Base-by-base conservation (phyloP, 106 monocot genomes). In the Allium sativum region DNA sequence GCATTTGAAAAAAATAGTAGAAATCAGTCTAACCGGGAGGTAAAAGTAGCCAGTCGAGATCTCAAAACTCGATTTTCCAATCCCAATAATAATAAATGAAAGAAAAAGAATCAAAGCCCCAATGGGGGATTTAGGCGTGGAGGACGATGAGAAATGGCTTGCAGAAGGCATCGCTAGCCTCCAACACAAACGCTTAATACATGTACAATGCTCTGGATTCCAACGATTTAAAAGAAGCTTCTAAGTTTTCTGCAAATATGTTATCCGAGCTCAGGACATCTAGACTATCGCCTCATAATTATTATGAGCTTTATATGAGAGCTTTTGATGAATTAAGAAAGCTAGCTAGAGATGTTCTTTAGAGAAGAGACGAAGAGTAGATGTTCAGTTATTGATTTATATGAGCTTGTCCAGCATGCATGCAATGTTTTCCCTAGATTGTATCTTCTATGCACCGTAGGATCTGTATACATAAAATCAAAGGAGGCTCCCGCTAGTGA, bases 71-170 rank as follows among this genome's bases (percentile, higher is more conserved):
- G 5, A 31, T 3, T 31, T 31, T 31, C 31, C 31, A 2, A 31
- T 31, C 31, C 31, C 5, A 31, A 31, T 31, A 31, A 31, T 31
- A 31, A 31, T 31, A 31, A 31, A 3, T 3, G 5, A 3, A 31
- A 31, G 2, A 31, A 31, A 31, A 31, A 31, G 31, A 31, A 31
- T 31, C 31, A 31, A 31, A 31, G 5, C 31, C 31, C 5, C 31
- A 31, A 46, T 65, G 52, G 65, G 59, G 44, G 84, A 84, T 45
- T 70, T 44, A 41, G 82, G 72, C n/a, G 60, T 14, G 13, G 78
- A 98, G 64, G 96, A 92, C 61, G 96, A 98, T 80, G 96, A 98
- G 80, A 91, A 91, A 61, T 98, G 88, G 87, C 85, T 98, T 20
- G 96, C 96, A 16, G 91, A 98, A 68, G 96, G 91, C 56, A 85